A percentile compares a stretch with the other conserved stretches of the same genome.
These are phyloP conservation scores for Parachlorella kessleri DNA, from an alignment of 139 green algal species.

Conservation along the genomic window DNA sequence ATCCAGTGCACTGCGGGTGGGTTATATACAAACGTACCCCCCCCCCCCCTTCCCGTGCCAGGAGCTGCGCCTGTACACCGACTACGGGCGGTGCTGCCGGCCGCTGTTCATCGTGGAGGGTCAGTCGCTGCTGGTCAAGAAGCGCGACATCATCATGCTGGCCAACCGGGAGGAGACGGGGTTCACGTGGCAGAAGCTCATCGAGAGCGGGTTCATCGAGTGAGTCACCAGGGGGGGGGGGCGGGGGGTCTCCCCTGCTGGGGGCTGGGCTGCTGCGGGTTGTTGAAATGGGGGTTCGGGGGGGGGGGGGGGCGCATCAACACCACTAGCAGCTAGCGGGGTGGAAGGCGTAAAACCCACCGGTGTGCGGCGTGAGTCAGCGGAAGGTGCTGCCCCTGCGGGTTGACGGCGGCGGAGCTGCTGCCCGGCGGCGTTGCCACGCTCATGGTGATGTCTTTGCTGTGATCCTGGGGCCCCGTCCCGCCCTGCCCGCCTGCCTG, in stretches of 20 bases:
- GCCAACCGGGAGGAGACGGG: conserved; percentile 39
- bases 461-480: too few species aligned
- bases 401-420: too few species aligned
- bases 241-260: neutral
- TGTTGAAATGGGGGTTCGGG: neutral
- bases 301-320: too few species aligned
- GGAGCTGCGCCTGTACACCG: conserved; percentile 89
- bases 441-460: too few species aligned
- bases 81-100: conserved; percentile 83
- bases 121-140: conserved; percentile 83
- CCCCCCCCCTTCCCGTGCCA: conserved; percentile 36
- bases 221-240: conserved; percentile 54
- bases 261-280: conserved; percentile 9
- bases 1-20: too few species aligned
- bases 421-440: neutral
- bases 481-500: neutral
- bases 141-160: conserved; percentile 75
- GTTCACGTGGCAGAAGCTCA: conserved; percentile 63
- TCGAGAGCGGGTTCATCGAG: conserved; percentile 74
- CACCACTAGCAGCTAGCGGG: too few species aligned
- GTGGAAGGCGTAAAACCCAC: too few species aligned
- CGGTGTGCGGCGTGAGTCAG: too few species aligned
- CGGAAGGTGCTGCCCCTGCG: too few species aligned
- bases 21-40: neutral
- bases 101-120: conserved; percentile 96